Conservation (phyloP, 2,329 filamentous ascomycete genomes). For the Helicocarpus griseus region DNA sequence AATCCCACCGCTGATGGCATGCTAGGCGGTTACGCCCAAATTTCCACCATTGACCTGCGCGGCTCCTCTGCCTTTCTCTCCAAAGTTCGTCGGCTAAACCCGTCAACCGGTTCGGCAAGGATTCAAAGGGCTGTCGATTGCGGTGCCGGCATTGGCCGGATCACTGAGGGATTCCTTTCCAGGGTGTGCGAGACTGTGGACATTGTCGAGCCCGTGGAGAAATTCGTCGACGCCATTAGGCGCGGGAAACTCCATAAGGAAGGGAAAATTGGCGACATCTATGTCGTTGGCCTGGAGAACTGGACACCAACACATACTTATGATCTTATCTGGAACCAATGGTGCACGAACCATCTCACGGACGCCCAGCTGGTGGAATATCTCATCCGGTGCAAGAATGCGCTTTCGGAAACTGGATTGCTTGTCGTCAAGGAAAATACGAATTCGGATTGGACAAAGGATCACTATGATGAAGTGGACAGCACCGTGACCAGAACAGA, state of each 20-base stretch:
- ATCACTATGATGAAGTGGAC: conserved; percentile 67
- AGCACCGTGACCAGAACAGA: conserved; percentile 71
- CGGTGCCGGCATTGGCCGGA: conserved; percentile 66
- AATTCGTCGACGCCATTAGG: conserved; percentile 60
- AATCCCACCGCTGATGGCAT: conserved; percentile 47
- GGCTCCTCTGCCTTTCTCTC: conserved; percentile 60
- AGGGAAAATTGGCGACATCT: conserved; percentile 52
- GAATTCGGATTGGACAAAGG: conserved; percentile 44
- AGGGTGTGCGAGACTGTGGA: conserved; percentile 63
- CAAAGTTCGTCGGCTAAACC: conserved; percentile 45
- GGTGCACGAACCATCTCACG: conserved; percentile 76
- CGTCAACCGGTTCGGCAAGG: conserved; percentile 11
- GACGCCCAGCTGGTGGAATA: conserved; percentile 63
- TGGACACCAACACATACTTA: conserved; percentile 56
- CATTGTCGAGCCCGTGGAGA: conserved; percentile 72
- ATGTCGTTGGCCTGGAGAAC: conserved; percentile 63
- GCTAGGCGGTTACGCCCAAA: conserved; percentile 64
- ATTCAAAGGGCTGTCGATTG: conserved; percentile 44
- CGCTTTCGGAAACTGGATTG: conserved; percentile 35
- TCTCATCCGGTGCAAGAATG: conserved; percentile 50
- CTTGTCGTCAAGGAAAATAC: conserved; percentile 79
- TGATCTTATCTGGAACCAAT: conserved; percentile 81
- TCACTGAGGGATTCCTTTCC: conserved; percentile 69
- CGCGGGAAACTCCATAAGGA: conserved; percentile 25
- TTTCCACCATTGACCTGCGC: conserved; percentile 61